A percentile compares a stretch with the other conserved stretches of the same genome.
Conservation (phyloP, 306 rosid species). For the Luffa acutangula region DNA sequence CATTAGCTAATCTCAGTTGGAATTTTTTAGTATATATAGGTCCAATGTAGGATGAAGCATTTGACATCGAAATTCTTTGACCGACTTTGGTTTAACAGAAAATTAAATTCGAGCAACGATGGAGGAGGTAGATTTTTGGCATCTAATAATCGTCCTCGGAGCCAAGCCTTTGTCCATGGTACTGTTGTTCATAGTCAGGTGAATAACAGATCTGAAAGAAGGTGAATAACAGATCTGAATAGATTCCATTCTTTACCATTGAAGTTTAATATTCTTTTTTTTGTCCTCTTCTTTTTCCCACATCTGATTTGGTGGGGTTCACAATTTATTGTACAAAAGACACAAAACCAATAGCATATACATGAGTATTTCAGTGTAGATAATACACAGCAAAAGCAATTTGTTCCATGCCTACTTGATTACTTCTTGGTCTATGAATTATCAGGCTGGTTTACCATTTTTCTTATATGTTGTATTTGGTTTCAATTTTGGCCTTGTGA, state of each 20-base stretch:
- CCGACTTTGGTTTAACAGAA: not conserved
- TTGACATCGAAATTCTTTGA: not conserved
- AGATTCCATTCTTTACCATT: not conserved
- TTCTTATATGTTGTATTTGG: no score
- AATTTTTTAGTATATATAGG: not conserved
- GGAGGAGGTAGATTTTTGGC: not conserved
- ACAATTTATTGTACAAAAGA: constrained; percentile 6
- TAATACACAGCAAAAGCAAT: not conserved
- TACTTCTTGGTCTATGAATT: not conserved
- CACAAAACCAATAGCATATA: not conserved
- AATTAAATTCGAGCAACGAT: not conserved
- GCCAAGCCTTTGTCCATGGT: not conserved
- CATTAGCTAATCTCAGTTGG: constrained; percentile 8
- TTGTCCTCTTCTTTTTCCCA: not conserved
- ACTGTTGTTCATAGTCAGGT: not conserved
- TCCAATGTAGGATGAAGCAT: not conserved
- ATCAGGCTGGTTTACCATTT: not conserved
- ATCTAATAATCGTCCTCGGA: not conserved
- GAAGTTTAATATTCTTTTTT: not conserved
- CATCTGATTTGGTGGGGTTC: not conserved
- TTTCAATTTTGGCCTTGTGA: no score
- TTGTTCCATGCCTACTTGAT: not conserved
- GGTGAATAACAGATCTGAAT: not conserved
- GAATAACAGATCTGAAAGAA: not conserved
- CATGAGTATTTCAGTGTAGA: not conserved